A percentile compares a stretch with the other conserved stretches of the same genome.
phyloP scores from a whole-genome alignment of 2,329 filamentous ascomycete species.

The Claviceps spartinae region DNA sequence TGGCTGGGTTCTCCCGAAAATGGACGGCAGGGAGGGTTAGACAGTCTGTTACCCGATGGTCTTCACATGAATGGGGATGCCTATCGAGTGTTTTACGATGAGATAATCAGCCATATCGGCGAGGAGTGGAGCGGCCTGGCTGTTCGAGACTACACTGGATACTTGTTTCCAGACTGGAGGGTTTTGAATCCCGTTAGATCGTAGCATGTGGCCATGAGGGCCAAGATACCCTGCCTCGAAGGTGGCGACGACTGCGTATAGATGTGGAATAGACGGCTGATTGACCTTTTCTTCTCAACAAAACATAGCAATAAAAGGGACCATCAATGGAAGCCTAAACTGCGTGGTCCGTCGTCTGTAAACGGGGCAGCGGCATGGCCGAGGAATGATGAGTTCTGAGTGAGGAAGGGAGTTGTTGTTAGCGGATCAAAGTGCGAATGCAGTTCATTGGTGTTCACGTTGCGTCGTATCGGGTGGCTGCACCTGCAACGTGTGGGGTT shows the following conservation, averaged over 20 bases:
- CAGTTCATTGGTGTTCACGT: background rate
- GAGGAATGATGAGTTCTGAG: background rate
- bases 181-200: slow-evolving; percentile 4
- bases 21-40: slow-evolving; percentile 36
- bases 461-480: background rate
- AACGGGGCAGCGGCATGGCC: background rate
- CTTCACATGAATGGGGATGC: slow-evolving; percentile 41
- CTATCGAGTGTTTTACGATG: slow-evolving; percentile 38
- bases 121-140: slow-evolving; percentile 25
- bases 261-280: background rate
- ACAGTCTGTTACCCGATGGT: slow-evolving; percentile 41
- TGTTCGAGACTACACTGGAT: slow-evolving; percentile 25
- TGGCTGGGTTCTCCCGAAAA: slow-evolving; percentile 36
- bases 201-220: background rate
- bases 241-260: background rate
- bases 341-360: too few relatives aligned
- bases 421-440: too few relatives aligned
- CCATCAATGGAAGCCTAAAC: too few relatives aligned
- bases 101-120: slow-evolving; percentile 34
- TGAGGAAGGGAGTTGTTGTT: too few relatives aligned
- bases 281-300: too few relatives aligned
- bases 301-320: too few relatives aligned
- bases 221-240: background rate
- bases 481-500: background rate
- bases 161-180: slow-evolving; percentile 37